Evolutionary conservation across 2,329 filamentous ascomycete genomes (phyloP).

Genomic region (Aulographum hederae): DNA sequence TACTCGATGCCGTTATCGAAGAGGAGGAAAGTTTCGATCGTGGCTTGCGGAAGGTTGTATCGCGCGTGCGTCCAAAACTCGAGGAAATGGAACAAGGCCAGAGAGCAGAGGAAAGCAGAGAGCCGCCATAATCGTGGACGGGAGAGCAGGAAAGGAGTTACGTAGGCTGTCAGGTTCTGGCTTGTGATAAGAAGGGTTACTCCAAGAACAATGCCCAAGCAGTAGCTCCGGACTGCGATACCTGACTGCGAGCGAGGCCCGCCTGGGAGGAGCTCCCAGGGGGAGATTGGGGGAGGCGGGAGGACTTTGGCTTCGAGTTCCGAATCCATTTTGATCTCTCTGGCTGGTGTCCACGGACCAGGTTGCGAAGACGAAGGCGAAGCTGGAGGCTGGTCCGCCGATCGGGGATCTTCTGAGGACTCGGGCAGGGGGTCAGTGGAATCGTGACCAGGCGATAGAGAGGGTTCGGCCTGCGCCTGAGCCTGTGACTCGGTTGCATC

Average conservation of each 20-base stretch:
- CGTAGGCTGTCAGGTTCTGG: conserved; percentile 7
- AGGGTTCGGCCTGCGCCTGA: too few relatives aligned
- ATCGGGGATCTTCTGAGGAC: too few relatives aligned
- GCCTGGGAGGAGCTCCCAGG: conserved; percentile 17
- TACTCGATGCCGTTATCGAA: conserved; percentile 73
- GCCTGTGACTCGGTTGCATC: too few relatives aligned
- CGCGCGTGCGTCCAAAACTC: conserved; percentile 83
- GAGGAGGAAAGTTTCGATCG: conserved; percentile 62
- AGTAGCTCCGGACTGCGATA: conserved; percentile 27
- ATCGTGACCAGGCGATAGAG: too few relatives aligned
- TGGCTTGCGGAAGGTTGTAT: conserved; percentile 61
- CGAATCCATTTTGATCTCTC: too few relatives aligned
- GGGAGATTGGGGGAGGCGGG: neutral
- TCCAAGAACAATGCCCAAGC: conserved; percentile 20
- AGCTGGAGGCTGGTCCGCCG: too few relatives aligned
- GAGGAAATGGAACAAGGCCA: conserved; percentile 82
- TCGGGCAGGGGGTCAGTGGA: too few relatives aligned
- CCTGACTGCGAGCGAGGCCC: conserved; percentile 26
- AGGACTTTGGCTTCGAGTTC: too few relatives aligned
- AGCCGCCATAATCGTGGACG: conserved; percentile 33
- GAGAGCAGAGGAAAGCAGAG: conserved; percentile 44
- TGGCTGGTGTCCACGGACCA: too few relatives aligned
- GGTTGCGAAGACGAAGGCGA: too few relatives aligned
- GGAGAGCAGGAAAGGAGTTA: conserved; percentile 13
- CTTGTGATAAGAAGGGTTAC: conserved; percentile 12